Conservation (phyloP, 768 basidiomycete species). For the Boletus pseudopeckii region DNA sequence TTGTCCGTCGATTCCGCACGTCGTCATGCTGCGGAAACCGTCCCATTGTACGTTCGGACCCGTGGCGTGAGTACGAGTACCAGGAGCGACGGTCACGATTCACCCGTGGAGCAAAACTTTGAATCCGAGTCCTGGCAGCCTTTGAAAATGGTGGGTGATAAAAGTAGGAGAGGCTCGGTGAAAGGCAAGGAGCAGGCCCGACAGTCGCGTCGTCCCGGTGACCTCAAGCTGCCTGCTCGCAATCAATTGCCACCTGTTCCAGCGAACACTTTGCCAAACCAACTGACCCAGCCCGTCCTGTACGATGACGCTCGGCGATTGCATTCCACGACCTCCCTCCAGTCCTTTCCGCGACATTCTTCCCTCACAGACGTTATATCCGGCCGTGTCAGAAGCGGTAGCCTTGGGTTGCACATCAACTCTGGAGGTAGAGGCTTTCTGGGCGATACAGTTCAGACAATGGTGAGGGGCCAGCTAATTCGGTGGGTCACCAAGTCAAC, state of each 20-base stretch:
- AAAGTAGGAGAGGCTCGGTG: conserved; percentile 45
- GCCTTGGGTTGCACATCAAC: conserved; percentile 46
- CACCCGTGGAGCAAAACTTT: conserved; percentile 41
- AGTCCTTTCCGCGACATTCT: conserved; percentile 34
- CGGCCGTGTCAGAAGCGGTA: conserved; percentile 59
- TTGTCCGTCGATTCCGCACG: conserved; percentile 25
- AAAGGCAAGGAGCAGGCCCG: conserved; percentile 44
- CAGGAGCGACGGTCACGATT: conserved; percentile 39
- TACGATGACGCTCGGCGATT: conserved; percentile 40
- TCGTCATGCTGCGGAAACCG: conserved; percentile 24
- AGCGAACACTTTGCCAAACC: conserved; percentile 30
- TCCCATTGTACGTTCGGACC: conserved; percentile 41
- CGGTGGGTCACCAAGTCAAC: not conserved
- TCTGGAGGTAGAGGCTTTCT: conserved; percentile 15
- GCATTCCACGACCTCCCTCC: conserved; percentile 38
- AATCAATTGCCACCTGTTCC: conserved; percentile 39
- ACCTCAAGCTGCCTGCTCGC: conserved; percentile 61
- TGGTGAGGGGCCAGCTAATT: conserved; percentile 21
- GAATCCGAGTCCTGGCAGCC: conserved; percentile 54
- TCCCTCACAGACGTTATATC: conserved; percentile 32
- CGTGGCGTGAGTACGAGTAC: conserved; percentile 58
- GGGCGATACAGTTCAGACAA: conserved; percentile 18
- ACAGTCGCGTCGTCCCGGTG: conserved; percentile 49
- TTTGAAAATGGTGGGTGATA: conserved; percentile 38
- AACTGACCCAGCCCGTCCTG: conserved; percentile 34